Evolutionary conservation across 78 protist species (phyloP).

Genomic region (Dictyostelium purpureum): DNA sequence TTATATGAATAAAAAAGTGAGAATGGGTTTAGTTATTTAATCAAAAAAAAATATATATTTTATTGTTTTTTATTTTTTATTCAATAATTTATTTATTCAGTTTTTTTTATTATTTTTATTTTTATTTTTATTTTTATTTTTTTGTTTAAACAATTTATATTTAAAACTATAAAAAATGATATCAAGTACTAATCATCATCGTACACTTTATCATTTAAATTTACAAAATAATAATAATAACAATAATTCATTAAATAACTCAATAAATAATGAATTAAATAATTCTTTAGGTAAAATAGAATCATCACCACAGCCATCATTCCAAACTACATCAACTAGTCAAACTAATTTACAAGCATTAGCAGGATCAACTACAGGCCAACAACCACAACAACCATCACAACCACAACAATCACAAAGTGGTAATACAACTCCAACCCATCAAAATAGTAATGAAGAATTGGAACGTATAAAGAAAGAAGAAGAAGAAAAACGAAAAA

Average conservation of each 20-base stretch:
- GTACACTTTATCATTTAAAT: conserved; percentile 10
- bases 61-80: not conserved
- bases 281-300: conserved; percentile 38
- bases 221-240: not conserved
- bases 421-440: conserved; percentile 4
- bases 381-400: not conserved
- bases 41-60: not conserved
- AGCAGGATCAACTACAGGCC: not conserved
- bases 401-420: not conserved
- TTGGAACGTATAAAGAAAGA: not conserved
- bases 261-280: not conserved
- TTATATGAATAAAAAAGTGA: too few species aligned
- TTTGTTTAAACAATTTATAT: not conserved
- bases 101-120: not conserved
- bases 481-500: conserved; percentile 36
- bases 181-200: conserved; percentile 55
- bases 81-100: not conserved
- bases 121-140: not conserved
- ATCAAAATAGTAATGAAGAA: not conserved
- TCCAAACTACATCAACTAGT: not conserved
- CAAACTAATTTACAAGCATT: not conserved
- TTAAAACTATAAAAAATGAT: conserved; percentile 5
- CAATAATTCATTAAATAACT: not conserved
- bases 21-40: not conserved
- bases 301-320: not conserved